Percentiles rank a stretch among this genome's conserved stretches.
Conservation (phyloP, 306 rosid genomes). For the Prunus fruticosa region DNA sequence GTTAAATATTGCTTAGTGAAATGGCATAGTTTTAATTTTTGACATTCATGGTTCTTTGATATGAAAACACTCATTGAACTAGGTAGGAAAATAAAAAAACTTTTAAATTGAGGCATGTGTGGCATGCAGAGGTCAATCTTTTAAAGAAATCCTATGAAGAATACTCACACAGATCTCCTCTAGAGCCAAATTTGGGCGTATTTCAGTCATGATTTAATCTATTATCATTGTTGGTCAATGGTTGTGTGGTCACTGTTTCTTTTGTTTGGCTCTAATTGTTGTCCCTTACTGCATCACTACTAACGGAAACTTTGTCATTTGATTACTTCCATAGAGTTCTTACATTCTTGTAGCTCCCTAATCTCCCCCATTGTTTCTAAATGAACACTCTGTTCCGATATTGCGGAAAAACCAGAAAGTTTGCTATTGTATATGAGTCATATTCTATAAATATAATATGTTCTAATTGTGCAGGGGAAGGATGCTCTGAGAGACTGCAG, state of each 20-base stretch:
- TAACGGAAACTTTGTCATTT: background rate
- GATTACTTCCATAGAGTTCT: conserved; percentile 15
- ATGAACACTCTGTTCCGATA: background rate
- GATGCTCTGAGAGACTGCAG: conserved; percentile 60
- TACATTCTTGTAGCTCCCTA: background rate
- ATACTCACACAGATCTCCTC: background rate
- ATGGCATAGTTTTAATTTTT: background rate
- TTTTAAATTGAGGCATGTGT: background rate
- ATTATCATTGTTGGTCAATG: background rate
- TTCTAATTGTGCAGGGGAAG: conserved; percentile 64
- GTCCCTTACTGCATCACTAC: background rate
- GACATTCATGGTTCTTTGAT: background rate
- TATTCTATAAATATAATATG: background rate
- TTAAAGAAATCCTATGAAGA: background rate
- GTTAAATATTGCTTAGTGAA: background rate
- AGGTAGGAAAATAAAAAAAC: background rate
- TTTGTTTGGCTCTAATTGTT: background rate
- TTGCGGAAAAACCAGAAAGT: background rate
- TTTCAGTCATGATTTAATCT: background rate
- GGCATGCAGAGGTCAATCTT: background rate
- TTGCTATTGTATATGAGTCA: conserved; percentile 17
- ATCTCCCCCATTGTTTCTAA: background rate
- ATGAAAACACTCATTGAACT: background rate
- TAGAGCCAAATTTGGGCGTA: background rate
- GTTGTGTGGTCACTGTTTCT: background rate